These are phyloP conservation scores for Diplosphaera chodatii DNA, from an alignment of 139 green algal genomes.

Conservation along the genomic window DNA sequence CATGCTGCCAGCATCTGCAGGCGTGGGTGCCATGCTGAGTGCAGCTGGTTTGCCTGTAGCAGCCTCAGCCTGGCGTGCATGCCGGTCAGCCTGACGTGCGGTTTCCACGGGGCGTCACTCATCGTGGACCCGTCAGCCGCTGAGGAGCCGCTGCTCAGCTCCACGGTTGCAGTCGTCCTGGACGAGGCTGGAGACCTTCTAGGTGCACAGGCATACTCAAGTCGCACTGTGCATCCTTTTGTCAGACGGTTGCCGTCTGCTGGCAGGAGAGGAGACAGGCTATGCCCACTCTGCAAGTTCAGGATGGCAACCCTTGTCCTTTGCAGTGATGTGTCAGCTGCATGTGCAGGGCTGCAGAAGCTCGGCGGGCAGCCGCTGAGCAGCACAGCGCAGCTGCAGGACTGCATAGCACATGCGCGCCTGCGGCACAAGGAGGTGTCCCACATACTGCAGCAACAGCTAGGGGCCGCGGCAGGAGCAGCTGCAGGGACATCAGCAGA, in stretches of 20 bases:
- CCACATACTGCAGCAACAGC: too few species aligned
- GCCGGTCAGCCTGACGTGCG: conserved; percentile 43
- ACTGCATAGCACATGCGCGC: conserved; percentile 37
- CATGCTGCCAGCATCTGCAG: too few species aligned
- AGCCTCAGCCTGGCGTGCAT: conserved; percentile 10
- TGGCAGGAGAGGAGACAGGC: too few species aligned
- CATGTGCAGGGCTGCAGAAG: conserved; percentile 44
- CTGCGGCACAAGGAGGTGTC: conserved; percentile 37
- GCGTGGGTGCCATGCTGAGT: too few species aligned
- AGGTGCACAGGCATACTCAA: too few species aligned
- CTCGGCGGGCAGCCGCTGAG: conserved; percentile 24
- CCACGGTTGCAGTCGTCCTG: conserved; percentile 37
- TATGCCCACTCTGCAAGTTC: not conserved
- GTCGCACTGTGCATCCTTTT: too few species aligned
- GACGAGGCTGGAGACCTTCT: conserved; percentile 43
- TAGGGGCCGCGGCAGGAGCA: too few species aligned
- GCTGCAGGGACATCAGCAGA: too few species aligned
- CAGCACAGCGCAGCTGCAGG: conserved; percentile 18
- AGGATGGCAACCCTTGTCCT: too few species aligned
- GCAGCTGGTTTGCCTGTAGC: too few species aligned
- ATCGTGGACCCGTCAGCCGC: conserved; percentile 61
- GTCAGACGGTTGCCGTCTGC: too few species aligned
- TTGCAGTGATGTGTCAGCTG: too few species aligned
- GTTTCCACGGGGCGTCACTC: conserved; percentile 35
- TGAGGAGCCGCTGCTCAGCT: conserved; percentile 53